A percentile compares a stretch with the other conserved stretches of the same genome.
These are phyloP conservation scores for Cordyceps cicadae DNA, from an alignment of 2,329 filamentous ascomycete genomes.

Conservation along the genomic window DNA sequence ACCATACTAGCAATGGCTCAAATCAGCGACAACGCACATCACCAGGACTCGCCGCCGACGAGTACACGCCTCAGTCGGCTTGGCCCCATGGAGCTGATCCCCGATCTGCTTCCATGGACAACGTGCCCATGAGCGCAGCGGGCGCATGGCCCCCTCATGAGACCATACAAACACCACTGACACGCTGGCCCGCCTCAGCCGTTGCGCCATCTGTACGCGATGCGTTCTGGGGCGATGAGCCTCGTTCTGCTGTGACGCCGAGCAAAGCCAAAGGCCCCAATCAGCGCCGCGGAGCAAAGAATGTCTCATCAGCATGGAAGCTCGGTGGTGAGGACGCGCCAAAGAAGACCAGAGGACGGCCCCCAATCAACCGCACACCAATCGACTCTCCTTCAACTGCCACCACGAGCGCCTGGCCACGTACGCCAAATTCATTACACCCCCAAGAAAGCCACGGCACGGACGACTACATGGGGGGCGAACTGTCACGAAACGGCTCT, in stretches of 20 bases:
- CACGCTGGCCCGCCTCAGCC: conserved; percentile 70
- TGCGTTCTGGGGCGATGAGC: conserved; percentile 51
- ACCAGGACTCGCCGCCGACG: conserved; percentile 38
- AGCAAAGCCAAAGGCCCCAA: conserved; percentile 41
- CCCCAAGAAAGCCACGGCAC: neutral
- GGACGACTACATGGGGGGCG: neutral
- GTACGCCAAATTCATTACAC: conserved; percentile 6
- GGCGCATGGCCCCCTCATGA: conserved; percentile 32
- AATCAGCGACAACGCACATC: conserved; percentile 56
- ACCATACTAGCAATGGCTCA: conserved; percentile 40
- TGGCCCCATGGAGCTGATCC: conserved; percentile 3
- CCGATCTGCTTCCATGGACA: conserved; percentile 23
- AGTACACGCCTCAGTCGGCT: conserved; percentile 20
- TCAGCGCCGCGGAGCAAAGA: conserved; percentile 65
- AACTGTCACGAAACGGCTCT: conserved; percentile 33
- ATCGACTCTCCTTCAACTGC: conserved; percentile 62
- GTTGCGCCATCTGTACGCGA: conserved; percentile 56
- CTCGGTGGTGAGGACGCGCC: conserved; percentile 52
- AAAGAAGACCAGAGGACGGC: conserved; percentile 70
- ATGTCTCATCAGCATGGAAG: conserved; percentile 86
- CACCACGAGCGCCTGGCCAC: conserved; percentile 51
- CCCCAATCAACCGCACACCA: conserved; percentile 56
- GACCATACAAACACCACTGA: conserved; percentile 51
- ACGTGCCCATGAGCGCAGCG: conserved; percentile 25
- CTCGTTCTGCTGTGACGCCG: conserved; percentile 66